Conservation (phyloP, 495 filamentous ascomycete species). For the Xylaria curta region DNA sequence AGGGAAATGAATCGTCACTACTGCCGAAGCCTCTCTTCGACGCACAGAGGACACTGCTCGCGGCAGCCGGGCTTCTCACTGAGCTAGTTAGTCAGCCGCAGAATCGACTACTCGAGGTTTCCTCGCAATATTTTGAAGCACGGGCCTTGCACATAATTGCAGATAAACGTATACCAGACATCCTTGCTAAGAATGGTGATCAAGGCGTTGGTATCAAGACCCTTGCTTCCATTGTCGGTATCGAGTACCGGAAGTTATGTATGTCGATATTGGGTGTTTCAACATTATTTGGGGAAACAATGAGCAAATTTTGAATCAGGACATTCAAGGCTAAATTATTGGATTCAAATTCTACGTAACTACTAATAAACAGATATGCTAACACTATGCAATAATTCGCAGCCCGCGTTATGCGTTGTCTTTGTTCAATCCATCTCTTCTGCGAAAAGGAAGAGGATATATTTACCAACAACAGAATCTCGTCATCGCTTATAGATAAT, state of each 20-base stretch:
- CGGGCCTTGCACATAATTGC: constrained; percentile 41
- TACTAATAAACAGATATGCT: neutral
- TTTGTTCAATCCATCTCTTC: constrained; percentile 48
- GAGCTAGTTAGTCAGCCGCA: constrained; percentile 40
- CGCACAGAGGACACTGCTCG: constrained; percentile 37
- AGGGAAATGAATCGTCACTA: constrained; percentile 24
- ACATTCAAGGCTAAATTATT: neutral
- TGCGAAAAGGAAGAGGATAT: constrained; percentile 31
- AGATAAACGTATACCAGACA: constrained; percentile 41
- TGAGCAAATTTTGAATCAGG: neutral
- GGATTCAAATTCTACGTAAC: neutral
- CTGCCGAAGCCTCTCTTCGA: constrained; percentile 36
- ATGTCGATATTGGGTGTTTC: neutral
- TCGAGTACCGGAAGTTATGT: constrained; percentile 42
- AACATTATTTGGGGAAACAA: neutral
- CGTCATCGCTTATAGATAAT: constrained; percentile 40
- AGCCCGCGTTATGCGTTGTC: constrained; percentile 42
- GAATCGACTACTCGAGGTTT: constrained; percentile 37
- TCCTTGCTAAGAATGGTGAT: constrained; percentile 35
- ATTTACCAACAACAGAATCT: constrained; percentile 48
- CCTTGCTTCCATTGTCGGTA: constrained; percentile 34
- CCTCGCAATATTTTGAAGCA: constrained; percentile 42
- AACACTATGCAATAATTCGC: neutral
- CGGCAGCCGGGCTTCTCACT: constrained; percentile 38
- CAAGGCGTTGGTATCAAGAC: constrained; percentile 32